phyloP scores from a whole-genome alignment of 202 grass and related monocot species.

The Sporobolus alterniflorus region DNA sequence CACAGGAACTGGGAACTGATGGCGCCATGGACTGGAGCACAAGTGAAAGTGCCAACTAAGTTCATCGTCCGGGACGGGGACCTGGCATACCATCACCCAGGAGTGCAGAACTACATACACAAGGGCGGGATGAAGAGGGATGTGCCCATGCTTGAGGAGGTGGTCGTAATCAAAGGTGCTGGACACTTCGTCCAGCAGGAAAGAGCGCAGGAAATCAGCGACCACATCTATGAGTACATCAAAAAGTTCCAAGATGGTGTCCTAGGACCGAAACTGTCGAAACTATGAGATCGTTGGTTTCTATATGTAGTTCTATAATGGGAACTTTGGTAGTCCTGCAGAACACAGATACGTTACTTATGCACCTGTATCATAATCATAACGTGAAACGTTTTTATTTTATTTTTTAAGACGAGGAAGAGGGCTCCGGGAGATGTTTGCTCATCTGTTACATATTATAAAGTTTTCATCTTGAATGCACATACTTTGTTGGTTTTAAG shows the following conservation, averaged over 20 bases:
- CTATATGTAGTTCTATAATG: neutral
- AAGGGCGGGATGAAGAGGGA: constrained; percentile 69
- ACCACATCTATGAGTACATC: constrained; percentile 79
- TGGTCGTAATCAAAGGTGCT: constrained; percentile 63
- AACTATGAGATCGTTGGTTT: constrained; percentile 19
- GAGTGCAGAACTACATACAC: constrained; percentile 76
- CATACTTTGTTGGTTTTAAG: neutral
- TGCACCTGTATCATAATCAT: neutral
- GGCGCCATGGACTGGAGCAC: constrained; percentile 64
- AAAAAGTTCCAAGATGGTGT: constrained; percentile 39
- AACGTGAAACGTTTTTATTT: neutral
- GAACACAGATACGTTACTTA: neutral
- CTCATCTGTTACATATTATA: neutral
- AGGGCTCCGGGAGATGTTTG: neutral
- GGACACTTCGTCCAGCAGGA: constrained; percentile 87
- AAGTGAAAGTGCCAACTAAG: constrained; percentile 74
- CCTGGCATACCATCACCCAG: constrained; percentile 62
- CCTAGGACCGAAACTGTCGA: neutral
- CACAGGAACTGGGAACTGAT: constrained; percentile 85
- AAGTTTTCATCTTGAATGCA: neutral
- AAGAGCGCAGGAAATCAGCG: constrained; percentile 68
- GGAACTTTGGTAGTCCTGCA: neutral
- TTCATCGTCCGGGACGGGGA: constrained; percentile 78
- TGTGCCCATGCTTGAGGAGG: constrained; percentile 75
- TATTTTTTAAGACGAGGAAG: neutral